These are phyloP conservation scores for Dicorynia guianensis DNA, from an alignment of 306 rosid genomes.

Conservation along the genomic window DNA sequence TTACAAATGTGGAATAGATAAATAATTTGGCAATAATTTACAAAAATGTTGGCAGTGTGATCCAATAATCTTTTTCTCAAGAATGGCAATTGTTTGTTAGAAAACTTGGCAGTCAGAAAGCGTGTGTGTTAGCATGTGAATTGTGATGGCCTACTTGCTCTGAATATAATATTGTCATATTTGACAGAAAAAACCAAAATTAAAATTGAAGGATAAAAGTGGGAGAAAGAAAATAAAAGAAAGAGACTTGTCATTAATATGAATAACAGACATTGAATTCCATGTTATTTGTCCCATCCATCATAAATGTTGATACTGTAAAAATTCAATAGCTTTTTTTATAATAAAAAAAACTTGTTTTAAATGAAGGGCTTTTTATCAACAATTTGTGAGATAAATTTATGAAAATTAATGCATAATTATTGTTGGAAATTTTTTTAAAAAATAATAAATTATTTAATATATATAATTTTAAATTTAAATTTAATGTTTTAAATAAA, in stretches of 20 bases:
- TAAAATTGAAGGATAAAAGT: neutral
- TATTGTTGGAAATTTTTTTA: no score
- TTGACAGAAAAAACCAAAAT: slow-evolving; percentile 17
- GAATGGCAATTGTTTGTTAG: slow-evolving; percentile 14
- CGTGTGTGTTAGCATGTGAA: slow-evolving; percentile 1
- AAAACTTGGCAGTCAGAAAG: neutral
- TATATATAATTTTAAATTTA: no score
- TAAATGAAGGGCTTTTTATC: neutral
- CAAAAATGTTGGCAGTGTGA: neutral
- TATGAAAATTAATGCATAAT: no score
- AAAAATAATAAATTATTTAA: no score
- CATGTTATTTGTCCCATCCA: slow-evolving; percentile 21
- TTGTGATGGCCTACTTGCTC: neutral
- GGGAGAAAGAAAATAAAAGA: slow-evolving; percentile 43
- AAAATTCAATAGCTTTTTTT: neutral
- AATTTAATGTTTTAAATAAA: no score
- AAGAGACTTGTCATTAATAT: slow-evolving; percentile 40
- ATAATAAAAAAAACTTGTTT: neutral
- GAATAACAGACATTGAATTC: slow-evolving; percentile 31
- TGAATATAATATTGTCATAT: slow-evolving; percentile 27
- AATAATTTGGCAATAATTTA: neutral
- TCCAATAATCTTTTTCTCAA: neutral
- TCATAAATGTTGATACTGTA: slow-evolving; percentile 30
- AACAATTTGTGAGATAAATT: neutral
- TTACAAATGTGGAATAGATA: neutral